Conservation (phyloP, 371 early-diverging fungal genomes). For the Mitosporidium daphniae region DNA sequence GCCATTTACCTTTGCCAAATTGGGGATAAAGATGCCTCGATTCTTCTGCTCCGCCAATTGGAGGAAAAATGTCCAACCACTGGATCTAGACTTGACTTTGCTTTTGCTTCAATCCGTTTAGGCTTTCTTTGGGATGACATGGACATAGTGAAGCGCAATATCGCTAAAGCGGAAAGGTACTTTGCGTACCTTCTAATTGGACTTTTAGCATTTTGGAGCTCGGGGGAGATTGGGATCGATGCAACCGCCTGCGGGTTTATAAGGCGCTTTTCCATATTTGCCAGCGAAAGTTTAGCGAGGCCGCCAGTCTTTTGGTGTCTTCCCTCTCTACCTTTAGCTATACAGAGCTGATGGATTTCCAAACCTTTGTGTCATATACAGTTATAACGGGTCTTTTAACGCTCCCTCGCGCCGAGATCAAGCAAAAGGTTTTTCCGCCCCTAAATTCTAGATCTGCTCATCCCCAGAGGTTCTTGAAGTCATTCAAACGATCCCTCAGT, state of each 20-base stretch:
- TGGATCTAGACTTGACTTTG: constrained; percentile 55
- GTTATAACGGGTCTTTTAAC: constrained; percentile 52
- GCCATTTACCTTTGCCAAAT: constrained; percentile 60
- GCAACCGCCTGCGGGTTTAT: constrained; percentile 90
- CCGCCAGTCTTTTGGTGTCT: constrained; percentile 50
- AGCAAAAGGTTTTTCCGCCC: constrained; percentile 23
- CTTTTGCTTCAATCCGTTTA: constrained; percentile 51
- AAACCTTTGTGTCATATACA: constrained; percentile 74
- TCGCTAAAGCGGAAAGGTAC: constrained; percentile 29
- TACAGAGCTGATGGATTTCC: constrained; percentile 78
- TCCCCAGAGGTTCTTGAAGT: constrained; percentile 89
- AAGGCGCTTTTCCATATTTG: constrained; percentile 67
- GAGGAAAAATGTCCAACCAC: constrained; percentile 39
- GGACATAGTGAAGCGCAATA: constrained; percentile 26
- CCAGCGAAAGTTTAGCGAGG: constrained; percentile 67
- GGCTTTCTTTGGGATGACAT: constrained; percentile 65
- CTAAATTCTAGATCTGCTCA: constrained; percentile 15
- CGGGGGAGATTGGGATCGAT: constrained; percentile 97
- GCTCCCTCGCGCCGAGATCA: constrained; percentile 55
- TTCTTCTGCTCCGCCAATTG: not conserved
- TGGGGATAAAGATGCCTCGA: constrained; percentile 37
- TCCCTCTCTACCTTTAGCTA: constrained; percentile 81
- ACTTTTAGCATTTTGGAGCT: constrained; percentile 39
- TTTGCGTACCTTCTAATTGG: constrained; percentile 1
- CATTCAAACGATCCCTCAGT: constrained; percentile 39